Evolutionary conservation across 768 basidiomycete species (phyloP).

Genomic region (Phlebiopsis flavidoalba): DNA sequence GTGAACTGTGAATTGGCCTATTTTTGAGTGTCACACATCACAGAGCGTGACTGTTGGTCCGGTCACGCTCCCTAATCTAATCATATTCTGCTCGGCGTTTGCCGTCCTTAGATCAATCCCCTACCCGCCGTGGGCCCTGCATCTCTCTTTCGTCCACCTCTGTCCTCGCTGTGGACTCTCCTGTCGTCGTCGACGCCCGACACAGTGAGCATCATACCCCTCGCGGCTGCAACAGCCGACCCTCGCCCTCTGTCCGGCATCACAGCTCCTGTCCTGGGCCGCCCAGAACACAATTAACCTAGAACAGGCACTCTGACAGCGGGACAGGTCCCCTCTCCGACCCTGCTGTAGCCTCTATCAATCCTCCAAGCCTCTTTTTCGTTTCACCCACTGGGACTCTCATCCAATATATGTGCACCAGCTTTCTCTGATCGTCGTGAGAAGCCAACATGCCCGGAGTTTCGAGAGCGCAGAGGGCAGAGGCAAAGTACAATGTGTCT

Average conservation of each 20-base stretch:
- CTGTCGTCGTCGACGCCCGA: background rate
- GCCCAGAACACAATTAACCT: background rate
- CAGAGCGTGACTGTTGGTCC: too few species aligned
- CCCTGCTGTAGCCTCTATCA: background rate
- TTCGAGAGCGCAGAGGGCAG: conserved; percentile 33
- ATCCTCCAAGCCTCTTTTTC: background rate
- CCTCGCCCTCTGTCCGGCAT: background rate
- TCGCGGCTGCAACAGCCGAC: background rate
- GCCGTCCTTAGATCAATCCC: background rate
- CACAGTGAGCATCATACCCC: background rate
- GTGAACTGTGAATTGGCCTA: too few species aligned
- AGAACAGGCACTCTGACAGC: conserved; percentile 1
- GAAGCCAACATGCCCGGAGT: conserved; percentile 29
- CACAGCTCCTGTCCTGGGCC: conserved; percentile 1
- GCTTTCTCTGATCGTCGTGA: background rate
- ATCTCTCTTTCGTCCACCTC: conserved; percentile 5
- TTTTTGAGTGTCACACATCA: too few species aligned
- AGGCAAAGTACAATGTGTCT: conserved; percentile 47
- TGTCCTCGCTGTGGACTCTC: conserved; percentile 1
- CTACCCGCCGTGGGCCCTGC: conserved; percentile 1
- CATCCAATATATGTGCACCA: background rate
- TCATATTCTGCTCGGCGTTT: too few species aligned
- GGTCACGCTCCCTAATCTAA: too few species aligned
- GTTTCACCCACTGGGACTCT: background rate
- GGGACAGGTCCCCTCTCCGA: conserved; percentile 1